Conservation (phyloP, 2,329 filamentous ascomycete genomes). For the Colletotrichum australisinense region DNA sequence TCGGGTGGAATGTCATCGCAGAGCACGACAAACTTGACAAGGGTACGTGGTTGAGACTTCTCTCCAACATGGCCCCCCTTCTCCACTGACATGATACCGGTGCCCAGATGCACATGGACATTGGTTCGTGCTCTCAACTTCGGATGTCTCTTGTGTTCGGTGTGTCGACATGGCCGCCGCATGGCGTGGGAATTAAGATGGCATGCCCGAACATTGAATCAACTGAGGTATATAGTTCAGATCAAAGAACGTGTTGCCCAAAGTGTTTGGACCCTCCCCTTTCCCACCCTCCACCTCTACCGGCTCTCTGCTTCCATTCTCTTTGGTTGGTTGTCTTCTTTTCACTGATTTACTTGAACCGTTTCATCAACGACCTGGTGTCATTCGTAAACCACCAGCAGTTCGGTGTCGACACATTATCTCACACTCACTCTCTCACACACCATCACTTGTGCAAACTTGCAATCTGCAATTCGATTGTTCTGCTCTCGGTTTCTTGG, state of each 20-base stretch:
- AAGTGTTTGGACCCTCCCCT: background rate
- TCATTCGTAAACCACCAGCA: constrained; percentile 4
- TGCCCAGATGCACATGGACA: constrained; percentile 24
- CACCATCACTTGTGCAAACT: constrained; percentile 27
- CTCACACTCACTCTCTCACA: background rate
- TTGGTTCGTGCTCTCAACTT: constrained; percentile 30
- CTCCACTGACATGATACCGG: constrained; percentile 33
- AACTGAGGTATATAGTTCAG: constrained; percentile 30
- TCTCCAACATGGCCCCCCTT: constrained; percentile 10
- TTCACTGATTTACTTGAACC: background rate
- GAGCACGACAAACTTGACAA: constrained; percentile 3
- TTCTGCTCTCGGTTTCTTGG: background rate
- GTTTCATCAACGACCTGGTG: constrained; percentile 7
- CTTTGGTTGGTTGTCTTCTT: constrained; percentile 10
- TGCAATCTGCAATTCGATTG: background rate
- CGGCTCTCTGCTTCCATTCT: constrained; percentile 15
- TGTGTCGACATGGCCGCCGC: no score
- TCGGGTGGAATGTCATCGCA: no score
- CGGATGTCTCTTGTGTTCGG: constrained; percentile 11
- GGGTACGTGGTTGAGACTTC: constrained; percentile 31
- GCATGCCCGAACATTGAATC: constrained; percentile 13
- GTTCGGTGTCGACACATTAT: constrained; percentile 18
- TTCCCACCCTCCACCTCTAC: background rate
- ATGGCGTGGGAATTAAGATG: constrained; percentile 22
- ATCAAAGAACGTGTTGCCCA: constrained; percentile 25